Base-by-base conservation (phyloP, 306 rosid species). In the Delonix regia region DNA sequence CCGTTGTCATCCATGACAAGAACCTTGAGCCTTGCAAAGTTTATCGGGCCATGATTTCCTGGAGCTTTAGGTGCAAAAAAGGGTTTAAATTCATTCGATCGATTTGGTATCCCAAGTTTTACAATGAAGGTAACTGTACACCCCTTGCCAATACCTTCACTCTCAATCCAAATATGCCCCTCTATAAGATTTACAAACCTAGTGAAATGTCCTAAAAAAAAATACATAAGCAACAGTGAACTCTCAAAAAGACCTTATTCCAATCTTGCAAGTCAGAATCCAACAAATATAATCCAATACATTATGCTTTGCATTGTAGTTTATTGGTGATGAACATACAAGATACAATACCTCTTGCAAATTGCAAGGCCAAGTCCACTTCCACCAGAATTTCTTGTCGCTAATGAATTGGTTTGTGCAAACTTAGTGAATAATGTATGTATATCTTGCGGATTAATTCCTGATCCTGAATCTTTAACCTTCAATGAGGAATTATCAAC, bases 161-260 rank as follows among this genome's bases (percentile, higher is more conserved):
- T 95, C 86, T 95, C 99, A 78, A 95, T 85, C 96, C 96, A 95
- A 73, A 95, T 93, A 76, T 89, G 88, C 75, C 99, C 99, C 66
- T 91, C 98, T 98, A 95, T 95, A 74, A 93, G 98, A 83, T 87
- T 89, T 68, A 95, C 98, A 85, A 95, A 95, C 89, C 99, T 95
- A 90, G 80, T 83, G 83, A 87, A 77, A 84, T 67, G 69, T 68
- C 24, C n/a, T n/a, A n/a, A 3, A 42, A 64, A 71, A 75, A 0
- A 34, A 36, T 16, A 78, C 75, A 72, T 27, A 36, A 66, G 65
- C 68, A 83, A 36, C 63, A 53, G 51, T 16, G 48, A 66, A 15
- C 33, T 49, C 67, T 71, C 70, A n/a, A 41, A 56, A 64, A 25
- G 75, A 60, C 2, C 16, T 48, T 22, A 33, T 63, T 75, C 55